Evolutionary conservation across 164 flowering plant genomes (phyloP).

Genomic region (Stephania cephalantha): DNA sequence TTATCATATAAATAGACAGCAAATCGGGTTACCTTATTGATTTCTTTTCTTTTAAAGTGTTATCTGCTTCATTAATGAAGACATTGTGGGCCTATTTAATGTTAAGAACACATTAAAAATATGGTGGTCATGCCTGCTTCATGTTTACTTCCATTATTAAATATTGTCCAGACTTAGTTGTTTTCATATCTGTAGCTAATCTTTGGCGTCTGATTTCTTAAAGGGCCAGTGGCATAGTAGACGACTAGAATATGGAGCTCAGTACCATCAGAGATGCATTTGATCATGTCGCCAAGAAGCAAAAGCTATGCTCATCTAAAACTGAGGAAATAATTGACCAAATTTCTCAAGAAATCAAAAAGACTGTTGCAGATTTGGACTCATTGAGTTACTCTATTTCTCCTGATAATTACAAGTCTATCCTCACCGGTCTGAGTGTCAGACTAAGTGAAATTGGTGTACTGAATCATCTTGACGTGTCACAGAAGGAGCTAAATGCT

Average conservation of each 20-base stretch:
- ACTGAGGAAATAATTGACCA: slow-evolving; percentile 61
- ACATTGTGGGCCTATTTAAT: neutral
- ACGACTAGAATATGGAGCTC: slow-evolving; percentile 49
- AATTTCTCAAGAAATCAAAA: slow-evolving; percentile 51
- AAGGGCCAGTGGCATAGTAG: neutral
- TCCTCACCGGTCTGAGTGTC: slow-evolving; percentile 44
- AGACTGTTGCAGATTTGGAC: slow-evolving; percentile 38
- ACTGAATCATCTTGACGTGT: slow-evolving; percentile 47
- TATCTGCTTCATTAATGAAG: neutral
- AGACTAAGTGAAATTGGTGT: slow-evolving; percentile 43
- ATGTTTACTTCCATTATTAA: neutral
- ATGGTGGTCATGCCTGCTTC: neutral
- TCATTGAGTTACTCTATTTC: slow-evolving; percentile 19
- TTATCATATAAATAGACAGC: too few species aligned
- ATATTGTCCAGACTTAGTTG: neutral
- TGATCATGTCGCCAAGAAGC: slow-evolving; percentile 81
- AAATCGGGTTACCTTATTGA: too few species aligned
- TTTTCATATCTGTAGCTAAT: neutral
- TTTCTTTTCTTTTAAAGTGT: too few species aligned
- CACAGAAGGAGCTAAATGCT: slow-evolving; percentile 63
- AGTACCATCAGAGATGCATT: slow-evolving; percentile 69
- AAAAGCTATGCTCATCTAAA: slow-evolving; percentile 58
- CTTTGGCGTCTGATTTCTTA: neutral
- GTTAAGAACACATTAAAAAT: neutral
- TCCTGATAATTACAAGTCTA: slow-evolving; percentile 24